Percentiles rank a stretch among this genome's conserved stretches.
Conservation (phyloP, 257 asterid species). For the Penstemon davidsonii region DNA sequence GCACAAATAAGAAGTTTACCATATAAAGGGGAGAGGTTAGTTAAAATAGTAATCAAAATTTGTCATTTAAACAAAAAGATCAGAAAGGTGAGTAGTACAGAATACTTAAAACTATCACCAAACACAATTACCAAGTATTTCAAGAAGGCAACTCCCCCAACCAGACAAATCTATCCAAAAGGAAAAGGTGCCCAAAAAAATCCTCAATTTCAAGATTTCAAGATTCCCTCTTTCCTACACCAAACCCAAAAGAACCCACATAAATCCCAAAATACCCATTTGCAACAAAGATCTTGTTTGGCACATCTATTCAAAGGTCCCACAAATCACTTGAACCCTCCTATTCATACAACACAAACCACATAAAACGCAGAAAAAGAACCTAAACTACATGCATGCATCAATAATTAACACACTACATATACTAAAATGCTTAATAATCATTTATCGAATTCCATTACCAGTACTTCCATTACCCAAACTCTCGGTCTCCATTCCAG, state of each 20-base stretch:
- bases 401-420: background rate
- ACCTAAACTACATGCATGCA: conserved; percentile 44
- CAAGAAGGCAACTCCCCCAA: conserved; percentile 19
- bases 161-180: conserved; percentile 21
- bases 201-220: conserved; percentile 39
- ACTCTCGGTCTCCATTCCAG: conserved; percentile 50
- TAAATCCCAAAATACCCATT: conserved; percentile 32
- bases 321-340: conserved; percentile 31
- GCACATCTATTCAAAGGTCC: conserved; percentile 59
- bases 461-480: conserved; percentile 38
- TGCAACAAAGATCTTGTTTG: conserved; percentile 41
- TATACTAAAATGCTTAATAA: conserved; percentile 4
- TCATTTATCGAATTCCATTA: conserved; percentile 10
- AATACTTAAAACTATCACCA: conserved; percentile 5
- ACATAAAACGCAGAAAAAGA: conserved; percentile 30
- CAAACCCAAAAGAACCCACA: conserved; percentile 30
- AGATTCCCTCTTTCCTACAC: conserved; percentile 41
- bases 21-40: background rate
- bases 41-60: background rate
- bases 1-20: conserved; percentile 10
- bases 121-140: conserved; percentile 14
- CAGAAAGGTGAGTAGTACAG: background rate
- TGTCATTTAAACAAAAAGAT: conserved; percentile 16
- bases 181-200: conserved; percentile 26
- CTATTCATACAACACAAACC: conserved; percentile 23